Evolutionary conservation across 345 rosid genomes (phyloP).

Genomic region (Eucalyptus sp.): DNA sequence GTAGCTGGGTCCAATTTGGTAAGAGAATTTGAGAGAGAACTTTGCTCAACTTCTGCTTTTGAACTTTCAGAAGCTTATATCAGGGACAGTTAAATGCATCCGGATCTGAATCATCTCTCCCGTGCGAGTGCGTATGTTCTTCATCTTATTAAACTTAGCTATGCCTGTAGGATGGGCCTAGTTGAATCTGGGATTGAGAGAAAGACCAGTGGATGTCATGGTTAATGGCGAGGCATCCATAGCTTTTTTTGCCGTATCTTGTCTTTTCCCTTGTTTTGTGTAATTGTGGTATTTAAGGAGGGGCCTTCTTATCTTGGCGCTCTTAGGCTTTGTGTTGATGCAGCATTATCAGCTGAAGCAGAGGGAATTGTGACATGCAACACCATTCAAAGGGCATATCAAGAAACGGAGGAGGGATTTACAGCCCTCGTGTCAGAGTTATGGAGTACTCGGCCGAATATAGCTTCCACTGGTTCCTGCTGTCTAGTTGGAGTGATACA

Average conservation of each 20-base stretch:
- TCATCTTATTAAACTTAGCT: background rate
- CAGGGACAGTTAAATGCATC: background rate
- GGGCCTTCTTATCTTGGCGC: background rate
- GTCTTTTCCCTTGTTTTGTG: background rate
- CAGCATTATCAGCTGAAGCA: conserved; percentile 65
- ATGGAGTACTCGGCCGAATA: conserved; percentile 45
- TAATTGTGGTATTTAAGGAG: background rate
- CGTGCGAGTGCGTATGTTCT: background rate
- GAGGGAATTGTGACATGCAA: conserved; percentile 60
- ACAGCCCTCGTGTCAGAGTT: conserved; percentile 55
- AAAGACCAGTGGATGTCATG: background rate
- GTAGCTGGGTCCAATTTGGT: background rate
- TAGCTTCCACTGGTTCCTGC: conserved; percentile 80
- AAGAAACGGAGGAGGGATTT: conserved; percentile 73
- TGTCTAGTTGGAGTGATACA: conserved; percentile 81
- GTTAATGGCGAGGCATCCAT: background rate
- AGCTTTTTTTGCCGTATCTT: background rate
- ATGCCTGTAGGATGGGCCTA: background rate
- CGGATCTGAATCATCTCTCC: background rate
- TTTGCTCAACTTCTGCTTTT: background rate
- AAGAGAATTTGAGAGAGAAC: background rate
- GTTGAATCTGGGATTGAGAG: background rate
- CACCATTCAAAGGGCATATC: conserved; percentile 65
- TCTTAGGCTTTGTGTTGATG: conserved; percentile 78
- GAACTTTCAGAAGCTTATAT: background rate